Base-by-base conservation (phyloP, 2,329 filamentous ascomycete genomes). In the Uncinocarpus reesii region DNA sequence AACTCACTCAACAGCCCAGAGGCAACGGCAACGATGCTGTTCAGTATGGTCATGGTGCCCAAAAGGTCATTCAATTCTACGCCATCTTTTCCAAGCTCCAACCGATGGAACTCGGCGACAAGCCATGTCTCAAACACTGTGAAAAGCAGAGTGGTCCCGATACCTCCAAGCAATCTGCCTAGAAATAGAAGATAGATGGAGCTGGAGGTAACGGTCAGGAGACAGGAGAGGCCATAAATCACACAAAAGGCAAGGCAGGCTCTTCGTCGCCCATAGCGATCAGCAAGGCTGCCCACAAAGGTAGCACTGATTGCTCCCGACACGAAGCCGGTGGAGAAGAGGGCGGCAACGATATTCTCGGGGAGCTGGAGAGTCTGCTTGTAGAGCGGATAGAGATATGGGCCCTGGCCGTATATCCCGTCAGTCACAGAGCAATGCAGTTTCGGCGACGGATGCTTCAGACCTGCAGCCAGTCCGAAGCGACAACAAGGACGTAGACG, bases 71-170 rank as follows among this genome's bases (percentile, higher is more conserved):
- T 71, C 24, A 81, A 64, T 34, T 68, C 69, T 6, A 65, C 60
- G 7, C 66, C 65, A 11, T 61, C 61, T n/a, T 70, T 61, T 23
- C 68, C 65, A 6, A 76, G 53, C 10, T 66, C 66, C 35, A 70
- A 62, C 35, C 66, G 63, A 42, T 76, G 71, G 55, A 71, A 80
- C 55, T 80, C 76, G 40, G 74, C 71, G 23, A 80, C 71, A 67
- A 80, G 75, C 77, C 77, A 81, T 55, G 73, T 76, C 59, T 81
- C 77, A 53, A 80, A 79, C 4, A 72, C 74, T 36, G 71, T 77
- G 64, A 76, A 80, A 24, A 80, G 66, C 34, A 80, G 60, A 21
- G 75, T 78, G 28, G 76, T 75, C 23, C 71, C 72, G 38, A 80
- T 51, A 0, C 78, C 78, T 18, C 75, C 76, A 3, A 79, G 66